Evolutionary conservation across 2,329 filamentous ascomycete genomes (phyloP).

Genomic region (Claviceps sp.): DNA sequence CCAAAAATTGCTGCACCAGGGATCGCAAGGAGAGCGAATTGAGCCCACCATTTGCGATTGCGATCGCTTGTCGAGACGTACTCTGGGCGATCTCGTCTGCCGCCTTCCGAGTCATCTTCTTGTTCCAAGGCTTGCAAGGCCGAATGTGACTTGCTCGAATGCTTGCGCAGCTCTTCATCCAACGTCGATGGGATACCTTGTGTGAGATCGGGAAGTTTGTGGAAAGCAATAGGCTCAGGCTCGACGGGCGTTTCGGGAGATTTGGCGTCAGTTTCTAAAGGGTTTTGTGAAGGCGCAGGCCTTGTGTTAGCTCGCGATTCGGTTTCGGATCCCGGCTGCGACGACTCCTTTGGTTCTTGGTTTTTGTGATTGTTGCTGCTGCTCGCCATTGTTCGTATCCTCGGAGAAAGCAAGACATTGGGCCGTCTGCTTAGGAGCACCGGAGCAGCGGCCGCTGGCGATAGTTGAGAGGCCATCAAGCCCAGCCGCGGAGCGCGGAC

Average conservation of each 20-base stretch:
- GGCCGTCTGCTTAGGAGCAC: constrained; percentile 13
- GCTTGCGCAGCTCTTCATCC: constrained; percentile 53
- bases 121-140: constrained; percentile 25
- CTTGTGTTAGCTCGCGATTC: constrained; percentile 6
- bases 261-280: neutral
- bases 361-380: constrained; percentile 6
- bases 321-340: neutral
- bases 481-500: constrained; percentile 21
- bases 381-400: constrained; percentile 17
- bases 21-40: constrained; percentile 55
- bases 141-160: constrained; percentile 20
- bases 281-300: neutral
- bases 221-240: constrained; percentile 35
- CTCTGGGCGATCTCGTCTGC: constrained; percentile 44
- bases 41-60: constrained; percentile 62
- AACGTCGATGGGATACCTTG: constrained; percentile 88
- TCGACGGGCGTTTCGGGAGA: constrained; percentile 18
- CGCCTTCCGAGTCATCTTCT: constrained; percentile 16
- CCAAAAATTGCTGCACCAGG: constrained; percentile 42
- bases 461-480: constrained; percentile 16
- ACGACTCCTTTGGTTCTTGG: constrained; percentile 5
- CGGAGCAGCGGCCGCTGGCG: constrained; percentile 14
- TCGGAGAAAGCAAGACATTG: constrained; percentile 12
- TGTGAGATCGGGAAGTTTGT: constrained; percentile 79
- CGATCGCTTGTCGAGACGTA: constrained; percentile 88